A percentile compares a stretch with the other conserved stretches of the same genome.
Conservation (phyloP, 768 basidiomycete genomes). For the Auriscalpium vulgare region DNA sequence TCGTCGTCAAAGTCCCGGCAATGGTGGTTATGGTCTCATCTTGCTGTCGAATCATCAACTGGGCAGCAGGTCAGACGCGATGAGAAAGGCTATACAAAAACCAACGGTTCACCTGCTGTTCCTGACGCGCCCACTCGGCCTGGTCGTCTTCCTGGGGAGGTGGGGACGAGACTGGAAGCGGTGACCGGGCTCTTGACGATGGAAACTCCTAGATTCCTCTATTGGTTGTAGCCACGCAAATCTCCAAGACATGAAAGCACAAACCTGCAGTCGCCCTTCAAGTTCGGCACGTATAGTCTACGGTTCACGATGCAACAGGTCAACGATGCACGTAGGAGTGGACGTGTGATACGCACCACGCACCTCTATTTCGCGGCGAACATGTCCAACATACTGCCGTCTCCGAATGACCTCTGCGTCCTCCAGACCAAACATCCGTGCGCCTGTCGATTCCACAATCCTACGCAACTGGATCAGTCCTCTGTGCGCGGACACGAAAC, state of each 20-base stretch:
- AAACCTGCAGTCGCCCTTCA: constrained; percentile 17
- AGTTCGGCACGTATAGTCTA: constrained; percentile 73
- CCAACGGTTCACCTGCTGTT: constrained; percentile 59
- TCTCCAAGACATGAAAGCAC: constrained; percentile 1
- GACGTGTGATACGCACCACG: constrained; percentile 19
- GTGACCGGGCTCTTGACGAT: no score
- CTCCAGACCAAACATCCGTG: constrained; percentile 76
- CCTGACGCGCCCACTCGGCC: constrained; percentile 74
- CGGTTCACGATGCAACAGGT: neutral
- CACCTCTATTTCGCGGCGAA: constrained; percentile 76
- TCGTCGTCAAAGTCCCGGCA: constrained; percentile 73
- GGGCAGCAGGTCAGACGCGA: neutral
- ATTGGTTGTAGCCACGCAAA: neutral
- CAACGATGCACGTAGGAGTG: neutral
- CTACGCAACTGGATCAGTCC: constrained; percentile 27
- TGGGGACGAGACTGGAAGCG: constrained; percentile 1
- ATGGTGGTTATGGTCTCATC: constrained; percentile 86
- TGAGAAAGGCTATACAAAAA: neutral
- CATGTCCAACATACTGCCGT: constrained; percentile 66
- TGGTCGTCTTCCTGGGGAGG: constrained; percentile 44
- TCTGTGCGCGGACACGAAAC: neutral
- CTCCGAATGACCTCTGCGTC: constrained; percentile 70
- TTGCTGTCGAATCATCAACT: constrained; percentile 86
- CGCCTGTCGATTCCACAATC: constrained; percentile 81
- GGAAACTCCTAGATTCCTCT: no score